These are phyloP conservation scores for Pichia sp. DNA, from an alignment of 1,139 yeast genomes.

Conservation along the genomic window DNA sequence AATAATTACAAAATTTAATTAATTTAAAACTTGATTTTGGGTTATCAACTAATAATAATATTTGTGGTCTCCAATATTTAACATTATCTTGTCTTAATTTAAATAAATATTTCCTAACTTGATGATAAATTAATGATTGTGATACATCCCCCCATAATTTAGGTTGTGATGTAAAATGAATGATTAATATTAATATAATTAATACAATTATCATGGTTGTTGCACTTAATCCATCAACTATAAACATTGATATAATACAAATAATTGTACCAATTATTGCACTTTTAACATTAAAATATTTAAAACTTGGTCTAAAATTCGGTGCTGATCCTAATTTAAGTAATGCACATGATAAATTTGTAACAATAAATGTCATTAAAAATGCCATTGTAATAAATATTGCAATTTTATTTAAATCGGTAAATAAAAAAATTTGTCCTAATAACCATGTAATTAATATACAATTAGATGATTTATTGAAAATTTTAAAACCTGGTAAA, in stretches of 20 bases:
- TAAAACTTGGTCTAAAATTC: conserved; percentile 90
- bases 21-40: conserved; percentile 89
- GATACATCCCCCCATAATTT: conserved; percentile 98
- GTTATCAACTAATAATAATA: conserved; percentile 75
- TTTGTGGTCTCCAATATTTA: conserved; percentile 96
- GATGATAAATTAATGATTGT: conserved; percentile 88
- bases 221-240: conserved; percentile 89
- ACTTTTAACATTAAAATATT: conserved; percentile 73
- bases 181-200: conserved; percentile 58
- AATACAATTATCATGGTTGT: conserved; percentile 63
- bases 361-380: conserved; percentile 88
- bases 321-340: conserved; percentile 90
- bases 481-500: conserved; percentile 63
- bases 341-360: conserved; percentile 86
- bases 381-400: conserved; percentile 95
- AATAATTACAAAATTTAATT: conserved; percentile 87
- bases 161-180: conserved; percentile 89
- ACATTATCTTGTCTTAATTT: conserved; percentile 85
- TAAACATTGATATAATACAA: conserved; percentile 80
- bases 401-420: conserved; percentile 90
- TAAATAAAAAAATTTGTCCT: conserved; percentile 76
- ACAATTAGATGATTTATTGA: conserved; percentile 47
- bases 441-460: conserved; percentile 70
- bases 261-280: conserved; percentile 68
- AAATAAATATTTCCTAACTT: conserved; percentile 81